Percentiles rank a stretch among this genome's conserved stretches.
phyloP scores from a whole-genome alignment of 2,329 filamentous ascomycete species.

The Myriosclerotinia curreyana region DNA sequence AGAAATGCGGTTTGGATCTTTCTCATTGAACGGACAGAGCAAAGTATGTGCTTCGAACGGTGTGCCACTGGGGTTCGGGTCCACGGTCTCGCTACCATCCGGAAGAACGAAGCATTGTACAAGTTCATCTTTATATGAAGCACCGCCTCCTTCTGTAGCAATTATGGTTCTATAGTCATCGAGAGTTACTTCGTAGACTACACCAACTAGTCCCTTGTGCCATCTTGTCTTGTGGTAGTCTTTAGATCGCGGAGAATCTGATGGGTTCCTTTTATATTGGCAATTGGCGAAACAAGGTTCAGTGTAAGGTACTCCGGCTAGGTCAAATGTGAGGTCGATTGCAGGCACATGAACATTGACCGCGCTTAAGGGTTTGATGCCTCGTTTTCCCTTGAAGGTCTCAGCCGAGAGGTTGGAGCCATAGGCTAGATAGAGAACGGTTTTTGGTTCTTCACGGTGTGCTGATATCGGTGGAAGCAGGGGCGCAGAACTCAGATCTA shows the following conservation, averaged over 20 bases:
- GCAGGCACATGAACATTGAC: slow-evolving; percentile 79
- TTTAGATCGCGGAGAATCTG: slow-evolving; percentile 31
- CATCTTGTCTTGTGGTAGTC: slow-evolving; percentile 58
- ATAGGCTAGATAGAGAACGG: slow-evolving; percentile 80
- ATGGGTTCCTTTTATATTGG: slow-evolving; percentile 46
- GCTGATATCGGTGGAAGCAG: slow-evolving; percentile 24
- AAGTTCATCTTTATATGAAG: slow-evolving; percentile 78
- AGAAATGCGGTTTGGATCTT: slow-evolving; percentile 22
- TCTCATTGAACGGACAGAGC: slow-evolving; percentile 50
- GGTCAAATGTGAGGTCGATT: slow-evolving; percentile 76
- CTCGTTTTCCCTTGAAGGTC: slow-evolving; percentile 74
- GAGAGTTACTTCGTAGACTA: slow-evolving; percentile 90
- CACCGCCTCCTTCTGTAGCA: slow-evolving; percentile 82
- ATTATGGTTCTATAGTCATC: slow-evolving; percentile 83
- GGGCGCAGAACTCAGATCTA: neutral
- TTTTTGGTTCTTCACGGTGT: slow-evolving; percentile 38
- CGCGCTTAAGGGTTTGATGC: slow-evolving; percentile 76
- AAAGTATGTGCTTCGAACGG: slow-evolving; percentile 85
- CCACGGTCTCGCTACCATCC: slow-evolving; percentile 54
- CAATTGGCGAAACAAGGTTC: slow-evolving; percentile 95
- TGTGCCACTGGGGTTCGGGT: slow-evolving; percentile 57
- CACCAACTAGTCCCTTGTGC: slow-evolving; percentile 82
- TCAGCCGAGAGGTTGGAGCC: slow-evolving; percentile 82
- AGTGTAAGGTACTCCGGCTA: slow-evolving; percentile 78
- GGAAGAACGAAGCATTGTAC: slow-evolving; percentile 74